phyloP scores from a whole-genome alignment of 1,284 basidiomycete species.

The Sporisorium sorghi region DNA sequence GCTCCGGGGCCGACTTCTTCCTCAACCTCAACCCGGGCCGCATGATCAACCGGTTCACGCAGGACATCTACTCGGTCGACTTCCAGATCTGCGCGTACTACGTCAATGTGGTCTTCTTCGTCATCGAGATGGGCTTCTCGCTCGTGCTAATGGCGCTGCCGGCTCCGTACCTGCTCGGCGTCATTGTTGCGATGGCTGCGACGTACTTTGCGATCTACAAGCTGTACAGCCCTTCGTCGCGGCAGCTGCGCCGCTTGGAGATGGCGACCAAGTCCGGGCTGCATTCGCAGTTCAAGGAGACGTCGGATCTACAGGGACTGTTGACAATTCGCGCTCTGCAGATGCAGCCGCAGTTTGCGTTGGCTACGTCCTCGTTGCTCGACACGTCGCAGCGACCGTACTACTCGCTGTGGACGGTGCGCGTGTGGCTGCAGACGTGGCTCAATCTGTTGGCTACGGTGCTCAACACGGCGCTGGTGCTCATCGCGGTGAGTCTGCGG shows the following conservation, averaged over 20 bases:
- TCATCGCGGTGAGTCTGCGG: slow-evolving; percentile 42
- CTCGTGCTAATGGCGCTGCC: slow-evolving; percentile 28
- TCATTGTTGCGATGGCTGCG: slow-evolving; percentile 11
- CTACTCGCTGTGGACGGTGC: slow-evolving; percentile 38
- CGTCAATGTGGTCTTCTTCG: slow-evolving; percentile 13
- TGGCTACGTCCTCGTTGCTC: slow-evolving; percentile 18
- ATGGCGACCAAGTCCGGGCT: slow-evolving; percentile 45
- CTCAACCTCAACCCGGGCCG: slow-evolving; percentile 36
- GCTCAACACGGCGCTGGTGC: slow-evolving; percentile 42
- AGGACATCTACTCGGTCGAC: slow-evolving; percentile 50
- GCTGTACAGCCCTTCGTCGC: slow-evolving; percentile 42
- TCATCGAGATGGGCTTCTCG: slow-evolving; percentile 14
- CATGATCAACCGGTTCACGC: slow-evolving; percentile 52
- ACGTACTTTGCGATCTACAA: slow-evolving; percentile 18
- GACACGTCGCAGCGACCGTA: slow-evolving; percentile 37
- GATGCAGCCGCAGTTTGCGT: slow-evolving; percentile 15
- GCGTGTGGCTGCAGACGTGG: slow-evolving; percentile 42
- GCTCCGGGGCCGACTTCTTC: slow-evolving; percentile 24
- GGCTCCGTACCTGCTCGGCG: slow-evolving; percentile 28
- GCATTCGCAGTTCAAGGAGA: slow-evolving; percentile 37
- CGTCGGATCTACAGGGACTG: slow-evolving; percentile 29
- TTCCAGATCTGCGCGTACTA: slow-evolving; percentile 16
- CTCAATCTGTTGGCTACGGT: slow-evolving; percentile 30
- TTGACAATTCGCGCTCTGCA: slow-evolving; percentile 37
- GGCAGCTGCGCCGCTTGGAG: slow-evolving; percentile 48